These are phyloP conservation scores for Suillus spraguei DNA, from an alignment of 768 basidiomycete genomes.

Conservation along the genomic window DNA sequence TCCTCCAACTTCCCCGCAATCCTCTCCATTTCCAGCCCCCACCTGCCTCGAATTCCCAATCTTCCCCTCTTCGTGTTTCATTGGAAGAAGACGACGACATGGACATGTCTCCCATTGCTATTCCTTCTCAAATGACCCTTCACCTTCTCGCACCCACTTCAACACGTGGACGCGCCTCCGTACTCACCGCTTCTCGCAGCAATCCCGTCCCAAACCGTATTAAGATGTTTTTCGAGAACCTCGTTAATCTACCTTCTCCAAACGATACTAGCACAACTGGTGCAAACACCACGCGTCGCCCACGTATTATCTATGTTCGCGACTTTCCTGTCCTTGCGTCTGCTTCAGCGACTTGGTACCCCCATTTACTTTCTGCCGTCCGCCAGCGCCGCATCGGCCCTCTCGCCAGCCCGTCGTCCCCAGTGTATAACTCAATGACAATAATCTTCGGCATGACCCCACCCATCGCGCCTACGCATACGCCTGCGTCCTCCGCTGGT, in stretches of 20 bases:
- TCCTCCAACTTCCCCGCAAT: constrained; percentile 69
- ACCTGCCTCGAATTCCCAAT: constrained; percentile 26
- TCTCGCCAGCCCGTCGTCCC: constrained; percentile 58
- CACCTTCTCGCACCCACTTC: constrained; percentile 43
- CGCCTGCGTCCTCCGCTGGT: constrained; percentile 22
- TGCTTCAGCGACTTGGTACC: constrained; percentile 78
- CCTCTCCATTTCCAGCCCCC: constrained; percentile 67
- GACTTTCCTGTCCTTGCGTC: constrained; percentile 78
- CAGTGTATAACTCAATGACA: constrained; percentile 68
- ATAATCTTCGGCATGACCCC: constrained; percentile 91
- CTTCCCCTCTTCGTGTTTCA: constrained; percentile 23
- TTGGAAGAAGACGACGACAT: constrained; percentile 50
- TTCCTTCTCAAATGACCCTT: constrained; percentile 49
- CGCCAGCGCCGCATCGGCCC: constrained; percentile 71
- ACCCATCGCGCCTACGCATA: constrained; percentile 44
- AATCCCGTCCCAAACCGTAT: constrained; percentile 54
- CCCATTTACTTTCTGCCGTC: constrained; percentile 78
- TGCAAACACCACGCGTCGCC: constrained; percentile 36
- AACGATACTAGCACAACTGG: constrained; percentile 29
- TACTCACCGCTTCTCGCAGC: constrained; percentile 42
- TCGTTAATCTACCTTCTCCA: constrained; percentile 62
- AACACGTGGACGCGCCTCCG: constrained; percentile 37
- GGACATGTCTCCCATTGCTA: constrained; percentile 45
- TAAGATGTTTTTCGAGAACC: constrained; percentile 74
- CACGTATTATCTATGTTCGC: constrained; percentile 82